Conservation (phyloP, 352 stramenopile species). For the Phytophthora pisi region DNA sequence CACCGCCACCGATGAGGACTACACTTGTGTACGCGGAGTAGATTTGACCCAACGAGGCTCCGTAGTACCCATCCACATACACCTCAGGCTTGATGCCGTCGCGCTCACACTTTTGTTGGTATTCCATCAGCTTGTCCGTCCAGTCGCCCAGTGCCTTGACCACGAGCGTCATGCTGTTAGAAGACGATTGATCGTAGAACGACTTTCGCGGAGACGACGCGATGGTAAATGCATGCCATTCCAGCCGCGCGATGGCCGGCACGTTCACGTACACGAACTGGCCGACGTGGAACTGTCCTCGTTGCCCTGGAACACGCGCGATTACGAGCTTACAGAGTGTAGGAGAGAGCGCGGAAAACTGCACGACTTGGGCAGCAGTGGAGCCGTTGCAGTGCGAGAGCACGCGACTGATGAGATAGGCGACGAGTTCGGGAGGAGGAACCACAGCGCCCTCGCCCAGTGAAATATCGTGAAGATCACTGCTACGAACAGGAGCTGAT, state of each 20-base stretch:
- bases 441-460: constrained; percentile 37
- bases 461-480: constrained; percentile 49
- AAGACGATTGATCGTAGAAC: constrained; percentile 1
- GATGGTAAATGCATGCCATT: constrained; percentile 63
- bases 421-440: constrained; percentile 37
- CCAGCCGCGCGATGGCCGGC: constrained; percentile 40
- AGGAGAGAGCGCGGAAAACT: constrained; percentile 32
- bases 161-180: constrained; percentile 42
- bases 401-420: constrained; percentile 43
- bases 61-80: constrained; percentile 63
- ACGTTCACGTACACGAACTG: constrained; percentile 58
- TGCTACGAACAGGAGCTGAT: constrained; percentile 50
- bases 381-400: constrained; percentile 39
- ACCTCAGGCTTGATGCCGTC: constrained; percentile 28
- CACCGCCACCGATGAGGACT: constrained; percentile 49
- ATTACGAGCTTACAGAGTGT: constrained; percentile 46
- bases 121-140: constrained; percentile 44
- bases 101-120: constrained; percentile 30
- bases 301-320: neutral
- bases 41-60: constrained; percentile 30
- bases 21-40: constrained; percentile 45
- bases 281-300: constrained; percentile 32
- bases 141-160: constrained; percentile 54
- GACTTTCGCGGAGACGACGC: constrained; percentile 40
- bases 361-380: constrained; percentile 21